These are phyloP conservation scores for Xerocomus tenax DNA, from an alignment of 1,284 basidiomycete genomes.

Conservation along the genomic window DNA sequence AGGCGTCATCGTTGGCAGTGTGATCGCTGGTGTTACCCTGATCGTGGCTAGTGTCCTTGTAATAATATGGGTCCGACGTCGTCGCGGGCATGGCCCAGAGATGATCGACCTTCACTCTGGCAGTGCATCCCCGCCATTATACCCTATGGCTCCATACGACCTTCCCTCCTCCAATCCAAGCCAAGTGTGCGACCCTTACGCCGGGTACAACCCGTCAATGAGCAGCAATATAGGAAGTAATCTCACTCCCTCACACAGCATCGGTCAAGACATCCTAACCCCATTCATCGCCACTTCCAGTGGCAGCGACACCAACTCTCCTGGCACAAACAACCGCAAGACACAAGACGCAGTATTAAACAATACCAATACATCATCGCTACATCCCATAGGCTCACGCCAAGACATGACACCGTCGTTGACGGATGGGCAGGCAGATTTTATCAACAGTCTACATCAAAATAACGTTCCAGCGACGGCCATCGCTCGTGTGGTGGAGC, in stretches of 20 bases:
- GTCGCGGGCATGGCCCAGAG: not conserved
- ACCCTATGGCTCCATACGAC: not conserved
- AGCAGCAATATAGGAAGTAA: not conserved
- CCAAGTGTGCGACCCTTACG: not conserved
- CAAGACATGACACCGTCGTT: constrained; percentile 9
- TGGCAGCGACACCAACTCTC: not conserved
- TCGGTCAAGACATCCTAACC: not conserved
- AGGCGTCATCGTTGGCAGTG: constrained; percentile 13
- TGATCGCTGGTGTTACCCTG: constrained; percentile 8
- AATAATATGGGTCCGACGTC: constrained; percentile 12
- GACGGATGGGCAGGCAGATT: constrained; percentile 22
- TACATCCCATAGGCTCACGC: not conserved
- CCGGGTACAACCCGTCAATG: not conserved
- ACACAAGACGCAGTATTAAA: constrained; percentile 1
- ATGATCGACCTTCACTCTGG: constrained; percentile 7
- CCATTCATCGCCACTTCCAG: constrained; percentile 10
- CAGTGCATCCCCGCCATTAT: not conserved
- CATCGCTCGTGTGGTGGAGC: constrained; percentile 21
- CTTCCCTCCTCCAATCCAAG: not conserved
- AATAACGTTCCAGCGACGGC: constrained; percentile 19
- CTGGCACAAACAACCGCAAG: constrained; percentile 4
- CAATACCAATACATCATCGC: not conserved
- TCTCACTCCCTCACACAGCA: not conserved
- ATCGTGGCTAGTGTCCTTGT: constrained; percentile 5
- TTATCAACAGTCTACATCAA: constrained; percentile 13